Base-by-base conservation (phyloP, 768 basidiomycete genomes). In the Brasilioporus rufonigricans region DNA sequence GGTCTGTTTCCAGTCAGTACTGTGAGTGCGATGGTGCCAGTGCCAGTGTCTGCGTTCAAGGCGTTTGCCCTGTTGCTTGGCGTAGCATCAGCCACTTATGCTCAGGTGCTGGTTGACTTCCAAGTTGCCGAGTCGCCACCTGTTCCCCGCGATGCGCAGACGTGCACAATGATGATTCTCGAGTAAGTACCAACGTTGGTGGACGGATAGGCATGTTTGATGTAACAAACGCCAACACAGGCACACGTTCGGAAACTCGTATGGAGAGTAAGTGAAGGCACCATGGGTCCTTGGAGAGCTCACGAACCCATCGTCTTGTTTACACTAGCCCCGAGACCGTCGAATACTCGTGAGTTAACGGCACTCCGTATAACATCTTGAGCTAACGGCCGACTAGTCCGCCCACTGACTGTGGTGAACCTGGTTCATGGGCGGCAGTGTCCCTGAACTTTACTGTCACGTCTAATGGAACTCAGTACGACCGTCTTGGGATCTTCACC, bases 401-500 rank as follows among this genome's bases (percentile, higher is more conserved):
- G 24, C 87, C 89, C 0, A 80, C 80, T 11, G 80, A 85, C 61
- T 91, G 89, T 66, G 89, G 89, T 16, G 65, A 75, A 4, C 73
- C 78, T 21, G 87, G 89, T 2, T 81, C 85, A 5, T 91, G 89
- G 89, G 80, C 86, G 8, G 88, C 81, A 0, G 77, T 91, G 31
- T 86, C 82, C 10, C 73, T 91, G 33, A 90, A 90, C 65, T 84
- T 89, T 60, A 90, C 89, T 0, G 86, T 86, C 19, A 86, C 87
- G 3, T 84, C 82, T 52, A 91, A 89, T 50, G 89, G 89, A 43
- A 87, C 85, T 8, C 87, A 89, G 65, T 89, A 80, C 55, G 87
- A 89, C 63, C 80, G 88, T 14, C 74, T 89, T 7, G 86, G 80
- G 2, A 79, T 84, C 16, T 87, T 92, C 61, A 87, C 86, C 6